These are phyloP conservation scores for Wolfiporia cocos DNA, from an alignment of 1,284 basidiomycete genomes.

Conservation along the genomic window DNA sequence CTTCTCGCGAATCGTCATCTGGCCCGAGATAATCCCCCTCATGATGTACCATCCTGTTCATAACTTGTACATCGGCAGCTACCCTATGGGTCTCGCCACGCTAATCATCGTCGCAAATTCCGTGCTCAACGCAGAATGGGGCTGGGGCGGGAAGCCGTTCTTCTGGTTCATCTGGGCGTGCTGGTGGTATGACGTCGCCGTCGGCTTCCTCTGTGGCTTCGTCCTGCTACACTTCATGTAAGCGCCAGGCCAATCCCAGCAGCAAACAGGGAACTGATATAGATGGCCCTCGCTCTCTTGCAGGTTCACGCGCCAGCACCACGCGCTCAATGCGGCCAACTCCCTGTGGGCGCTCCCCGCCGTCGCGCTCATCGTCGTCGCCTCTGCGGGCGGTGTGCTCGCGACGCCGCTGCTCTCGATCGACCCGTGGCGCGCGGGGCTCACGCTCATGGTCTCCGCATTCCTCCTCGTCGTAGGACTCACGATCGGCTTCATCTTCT, in stretches of 20 bases:
- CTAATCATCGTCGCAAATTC: constrained; percentile 29
- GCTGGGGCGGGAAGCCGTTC: constrained; percentile 39
- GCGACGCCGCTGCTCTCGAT: constrained; percentile 32
- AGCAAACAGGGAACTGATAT: no score
- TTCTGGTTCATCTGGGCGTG: constrained; percentile 46
- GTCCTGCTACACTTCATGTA: constrained; percentile 51
- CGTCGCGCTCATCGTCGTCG: constrained; percentile 53
- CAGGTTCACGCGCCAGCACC: constrained; percentile 49
- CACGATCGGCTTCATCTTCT: constrained; percentile 39
- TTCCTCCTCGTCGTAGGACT: constrained; percentile 47
- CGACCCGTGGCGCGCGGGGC: constrained; percentile 34
- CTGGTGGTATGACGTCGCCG: constrained; percentile 53
- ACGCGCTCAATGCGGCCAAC: constrained; percentile 40
- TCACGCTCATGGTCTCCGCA: constrained; percentile 42
- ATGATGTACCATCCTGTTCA: constrained; percentile 46
- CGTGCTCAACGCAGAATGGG: constrained; percentile 22
- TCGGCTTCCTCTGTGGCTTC: constrained; percentile 46
- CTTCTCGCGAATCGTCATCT: constrained; percentile 41
- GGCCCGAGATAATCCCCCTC: constrained; percentile 30
- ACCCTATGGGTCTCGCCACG: constrained; percentile 57
- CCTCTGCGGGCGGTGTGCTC: constrained; percentile 51
- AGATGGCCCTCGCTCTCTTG: neutral
- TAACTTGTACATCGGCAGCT: constrained; percentile 51
- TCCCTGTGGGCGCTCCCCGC: constrained; percentile 56
- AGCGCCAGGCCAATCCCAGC: no score